Base-by-base conservation (phyloP, 805 yeast species). In the Candida gorgasii region DNA sequence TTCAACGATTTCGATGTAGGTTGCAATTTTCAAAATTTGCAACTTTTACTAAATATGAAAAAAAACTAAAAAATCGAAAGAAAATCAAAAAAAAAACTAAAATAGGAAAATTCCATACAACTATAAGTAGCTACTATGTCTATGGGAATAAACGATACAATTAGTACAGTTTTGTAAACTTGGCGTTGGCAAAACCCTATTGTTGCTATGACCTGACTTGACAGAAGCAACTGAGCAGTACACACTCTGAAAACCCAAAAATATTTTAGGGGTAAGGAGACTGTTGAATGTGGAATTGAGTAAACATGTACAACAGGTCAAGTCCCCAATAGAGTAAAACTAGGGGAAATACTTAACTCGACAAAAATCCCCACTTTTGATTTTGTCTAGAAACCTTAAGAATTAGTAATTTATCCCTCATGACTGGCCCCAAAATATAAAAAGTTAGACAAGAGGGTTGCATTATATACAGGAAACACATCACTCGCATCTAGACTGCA, bases 401-500 rank as follows among this genome's bases (percentile, higher is more conserved):
- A 13, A 31, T 31, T 31, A 31, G 16, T 31, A 31, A 31, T 31
- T 31, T 31, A 17, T n/a, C 20, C 11, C 12, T 11, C 15, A 15
- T 31, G 35, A 31, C 19, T 31, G 35, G 35, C 35, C 35, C 35
- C 24, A 17, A 31, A n/a, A n/a, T n/a, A n/a, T n/a, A n/a, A n/a
- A 20, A 20, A 24, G 28, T 24, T 12, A 24, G 28, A 24, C 28
- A 24, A 24, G 12, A 24, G 12, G 28, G 28, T 12, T 7, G 12
- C 15, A 18, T 31, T 31, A 3, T 18, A 31, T 31, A 17, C 35
- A 31, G 35, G 35, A 18, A 14, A 17, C 35, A 14, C 35, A 31
- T 12, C 6, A 8, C 20, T 14, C 20, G 18, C 35, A 31, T 31
- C 35, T 31, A 27, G 35, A 31, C 35, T 18, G 24, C 35, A 31